These are phyloP conservation scores for Epichloe amarillans DNA, from an alignment of 2,329 filamentous ascomycete species.

Conservation along the genomic window DNA sequence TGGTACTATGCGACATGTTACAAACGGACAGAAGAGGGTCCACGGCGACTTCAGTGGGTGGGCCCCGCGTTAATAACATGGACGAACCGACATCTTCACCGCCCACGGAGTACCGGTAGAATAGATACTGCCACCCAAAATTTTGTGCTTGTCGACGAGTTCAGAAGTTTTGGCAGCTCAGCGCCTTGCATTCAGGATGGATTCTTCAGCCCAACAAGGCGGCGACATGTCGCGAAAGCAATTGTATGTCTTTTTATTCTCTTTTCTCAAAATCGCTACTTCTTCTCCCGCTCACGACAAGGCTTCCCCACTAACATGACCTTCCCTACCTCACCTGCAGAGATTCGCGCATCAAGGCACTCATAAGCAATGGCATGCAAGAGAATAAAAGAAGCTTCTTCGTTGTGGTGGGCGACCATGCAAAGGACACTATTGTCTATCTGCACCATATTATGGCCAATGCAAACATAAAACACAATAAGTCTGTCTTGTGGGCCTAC, in stretches of 20 bases:
- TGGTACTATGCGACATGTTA: too few species aligned
- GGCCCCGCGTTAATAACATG: too few species aligned
- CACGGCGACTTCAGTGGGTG: neutral
- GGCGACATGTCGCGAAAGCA: constrained; percentile 47
- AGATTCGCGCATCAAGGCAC: constrained; percentile 78
- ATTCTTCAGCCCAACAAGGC: constrained; percentile 4
- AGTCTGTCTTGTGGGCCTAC: constrained; percentile 95
- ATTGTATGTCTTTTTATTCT: constrained; percentile 24
- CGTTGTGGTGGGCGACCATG: constrained; percentile 79
- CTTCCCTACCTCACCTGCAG: constrained; percentile 25
- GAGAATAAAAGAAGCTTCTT: constrained; percentile 99
- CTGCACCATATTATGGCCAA: constrained; percentile 84
- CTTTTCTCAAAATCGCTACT: neutral
- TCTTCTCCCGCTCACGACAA: neutral
- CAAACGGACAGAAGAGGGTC: neutral
- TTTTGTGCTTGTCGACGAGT: constrained; percentile 14
- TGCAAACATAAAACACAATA: constrained; percentile 76
- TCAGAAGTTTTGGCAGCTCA: constrained; percentile 1
- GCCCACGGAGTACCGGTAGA: constrained; percentile 22
- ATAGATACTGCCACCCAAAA: constrained; percentile 21
- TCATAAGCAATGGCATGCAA: constrained; percentile 82
- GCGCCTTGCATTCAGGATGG: constrained; percentile 9
- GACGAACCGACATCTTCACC: constrained; percentile 12
- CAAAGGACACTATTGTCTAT: constrained; percentile 95
- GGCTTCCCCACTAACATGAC: too few species aligned